These are phyloP conservation scores for Harringtonia aguacate DNA, from an alignment of 2,329 filamentous ascomycete genomes.

Conservation along the genomic window DNA sequence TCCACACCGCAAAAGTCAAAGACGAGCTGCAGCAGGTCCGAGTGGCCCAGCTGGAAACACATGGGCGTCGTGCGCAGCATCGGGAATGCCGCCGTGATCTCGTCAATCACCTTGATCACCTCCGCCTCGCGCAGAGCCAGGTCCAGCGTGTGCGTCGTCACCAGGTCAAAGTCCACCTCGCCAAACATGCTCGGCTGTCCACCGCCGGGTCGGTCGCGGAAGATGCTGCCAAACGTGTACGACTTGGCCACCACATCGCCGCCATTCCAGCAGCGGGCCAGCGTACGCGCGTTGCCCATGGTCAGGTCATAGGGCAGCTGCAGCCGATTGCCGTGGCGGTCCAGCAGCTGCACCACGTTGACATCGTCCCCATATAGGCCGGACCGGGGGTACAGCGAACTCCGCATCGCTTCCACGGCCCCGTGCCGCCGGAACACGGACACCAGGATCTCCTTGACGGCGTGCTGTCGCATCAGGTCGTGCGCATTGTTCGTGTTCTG, in stretches of 20 bases:
- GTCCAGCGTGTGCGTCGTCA: conserved; percentile 73
- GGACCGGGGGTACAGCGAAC: conserved; percentile 71
- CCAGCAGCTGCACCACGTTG: conserved; percentile 70
- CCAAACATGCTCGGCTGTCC: conserved; percentile 74
- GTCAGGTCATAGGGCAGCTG: conserved; percentile 94
- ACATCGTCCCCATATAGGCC: conserved; percentile 60
- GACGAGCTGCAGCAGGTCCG: conserved; percentile 74
- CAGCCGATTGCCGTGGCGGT: conserved; percentile 74
- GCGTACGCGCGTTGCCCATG: conserved; percentile 72
- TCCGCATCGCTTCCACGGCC: conserved; percentile 68
- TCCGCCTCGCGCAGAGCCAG: conserved; percentile 86
- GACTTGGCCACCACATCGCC: conserved; percentile 56
- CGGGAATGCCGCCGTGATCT: conserved; percentile 74
- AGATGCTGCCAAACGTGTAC: conserved; percentile 82
- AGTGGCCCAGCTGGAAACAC: conserved; percentile 87
- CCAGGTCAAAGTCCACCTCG: conserved; percentile 93
- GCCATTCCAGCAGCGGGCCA: conserved; percentile 60
- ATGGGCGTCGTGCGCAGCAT: conserved; percentile 60
- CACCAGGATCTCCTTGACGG: conserved; percentile 64
- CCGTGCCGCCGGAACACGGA: conserved; percentile 83
- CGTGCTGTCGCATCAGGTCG: conserved; percentile 59
- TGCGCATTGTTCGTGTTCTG: conserved; percentile 32
- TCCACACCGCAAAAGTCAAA: conserved; percentile 83
- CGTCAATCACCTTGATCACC: conserved; percentile 86
- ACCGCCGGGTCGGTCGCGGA: conserved; percentile 65